Conservation (phyloP, 2,329 filamentous ascomycete genomes). For the Ascochyta clinopodiicola region DNA sequence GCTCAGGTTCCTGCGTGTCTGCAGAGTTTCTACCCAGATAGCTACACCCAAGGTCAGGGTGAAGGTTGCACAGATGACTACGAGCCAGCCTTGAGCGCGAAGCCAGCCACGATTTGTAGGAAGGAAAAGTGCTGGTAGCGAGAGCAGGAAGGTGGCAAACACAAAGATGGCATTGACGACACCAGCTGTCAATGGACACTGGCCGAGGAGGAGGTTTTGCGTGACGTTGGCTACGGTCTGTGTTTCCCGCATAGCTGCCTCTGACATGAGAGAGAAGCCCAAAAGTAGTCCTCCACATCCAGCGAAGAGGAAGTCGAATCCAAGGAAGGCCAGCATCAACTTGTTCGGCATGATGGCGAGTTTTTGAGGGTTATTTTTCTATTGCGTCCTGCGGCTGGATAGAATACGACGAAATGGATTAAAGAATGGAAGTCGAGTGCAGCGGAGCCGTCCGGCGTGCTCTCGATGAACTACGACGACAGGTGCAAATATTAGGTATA, state of each 20-base stretch:
- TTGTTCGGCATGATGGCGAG: slow-evolving; percentile 57
- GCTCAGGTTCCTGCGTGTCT: slow-evolving; percentile 67
- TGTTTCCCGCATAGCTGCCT: slow-evolving; percentile 50
- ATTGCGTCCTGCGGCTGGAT: slow-evolving; percentile 20
- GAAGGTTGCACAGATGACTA: slow-evolving; percentile 70
- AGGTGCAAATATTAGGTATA: slow-evolving; percentile 40
- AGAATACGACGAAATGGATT: slow-evolving; percentile 3
- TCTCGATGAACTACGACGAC: slow-evolving; percentile 41
- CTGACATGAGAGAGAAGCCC: slow-evolving; percentile 59
- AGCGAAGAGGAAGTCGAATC: slow-evolving; percentile 60
- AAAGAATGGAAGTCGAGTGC: slow-evolving; percentile 44
- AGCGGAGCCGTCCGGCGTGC: slow-evolving; percentile 49
- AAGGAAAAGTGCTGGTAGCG: slow-evolving; percentile 74
- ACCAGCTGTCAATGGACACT: slow-evolving; percentile 67
- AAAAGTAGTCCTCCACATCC: slow-evolving; percentile 59
- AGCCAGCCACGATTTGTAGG: slow-evolving; percentile 71
- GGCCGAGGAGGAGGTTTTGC: slow-evolving; percentile 57
- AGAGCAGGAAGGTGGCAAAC: slow-evolving; percentile 72
- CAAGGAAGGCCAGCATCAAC: slow-evolving; percentile 60
- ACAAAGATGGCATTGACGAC: slow-evolving; percentile 76
- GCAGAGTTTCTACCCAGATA: slow-evolving; percentile 73
- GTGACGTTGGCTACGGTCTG: slow-evolving; percentile 59
- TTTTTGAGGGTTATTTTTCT: slow-evolving; percentile 14
- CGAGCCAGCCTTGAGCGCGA: slow-evolving; percentile 71
- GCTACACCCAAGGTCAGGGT: slow-evolving; percentile 67